Base-by-base conservation (phyloP, 148 eudicot species). In the Silene conica region DNA sequence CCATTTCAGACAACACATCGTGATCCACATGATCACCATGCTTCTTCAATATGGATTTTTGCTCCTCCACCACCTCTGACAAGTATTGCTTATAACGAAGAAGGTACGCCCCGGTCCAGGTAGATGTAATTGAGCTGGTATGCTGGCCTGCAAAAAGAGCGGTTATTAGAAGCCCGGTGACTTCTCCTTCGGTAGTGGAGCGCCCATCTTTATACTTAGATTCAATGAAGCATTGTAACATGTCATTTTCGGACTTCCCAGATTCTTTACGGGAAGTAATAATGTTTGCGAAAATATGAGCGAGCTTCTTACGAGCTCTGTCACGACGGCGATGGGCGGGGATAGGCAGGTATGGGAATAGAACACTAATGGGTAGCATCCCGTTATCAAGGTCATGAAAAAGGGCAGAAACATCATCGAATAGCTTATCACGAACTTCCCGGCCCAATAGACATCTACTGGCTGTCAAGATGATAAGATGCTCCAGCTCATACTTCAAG, bases 61-160 rank as follows among this genome's bases (percentile, higher is more conserved):
- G 98, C 77, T 93, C 97, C 12, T 89, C 87, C 34, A 82, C 38
- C 22, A 88, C 98, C 15, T 82, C 79, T 0, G 89, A 72, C 64
- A 89, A 58, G 84, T 72, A 87, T 41, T 83, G 74, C 62, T 86
- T 84, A 82, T 87, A 62, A 50, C 82, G 75, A 11, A 91, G 82
- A 74, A 93, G 97, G 81, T 91, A 93, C 4, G 97, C 97, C n/a
- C 97, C 98, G 0, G 98, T 86, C 98, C 98, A 93, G 22, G 88
- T 87, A 67, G 98, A 93, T 46, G 98, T 93, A 71, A 93, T 93
- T 64, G 98, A 91, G 63, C 98, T 93, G 1, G 98, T 93, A 77
- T 91, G 98, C 75, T 93, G 98, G 63, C 98, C 98, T 5, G 97
- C 98, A 76, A 93, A 93, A n/a, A 93, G 86, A 41, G 98, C 97